Evolutionary conservation across 257 asterid species (phyloP), one percentile per base, ranked within the genome.

Genomic region (Ilex asprella): DNA sequence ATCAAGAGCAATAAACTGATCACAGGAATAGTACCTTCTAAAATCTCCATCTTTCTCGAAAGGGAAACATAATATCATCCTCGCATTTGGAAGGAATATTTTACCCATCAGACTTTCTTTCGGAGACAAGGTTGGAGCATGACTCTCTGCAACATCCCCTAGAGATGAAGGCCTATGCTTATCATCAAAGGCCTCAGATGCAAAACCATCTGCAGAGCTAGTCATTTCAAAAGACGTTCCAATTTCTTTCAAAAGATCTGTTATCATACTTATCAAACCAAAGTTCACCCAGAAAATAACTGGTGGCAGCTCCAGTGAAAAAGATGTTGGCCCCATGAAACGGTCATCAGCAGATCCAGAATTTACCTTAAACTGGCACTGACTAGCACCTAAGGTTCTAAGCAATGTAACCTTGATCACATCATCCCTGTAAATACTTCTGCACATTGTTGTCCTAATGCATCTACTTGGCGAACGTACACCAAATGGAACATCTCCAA

Each of bases 61-160:
- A 68, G 97, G 93, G 58, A 87, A 85, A 80, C 84, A 81, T 55
- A 93, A 65, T 57, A 93, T 75, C 60, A 93, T 84, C 78, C 97
- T 85, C 60, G 92, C 88, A 79, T 79, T 78, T 74, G 83, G 79
- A 69, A 93, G 76, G 70, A 71, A 79, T 75, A 93, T 70, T 66
- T 70, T 76, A 62, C 88, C 89, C 76, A 66, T 78, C 59, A 84
- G 63, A 69, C 50, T 67, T 73, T 78, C 79, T 66, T 66, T 63
- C 27, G 73, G 56, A 31, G 86, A 69, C 58, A 31, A 55, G 54
- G 60, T 64, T 53, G 79, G 55, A 69, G 70, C 55, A 70, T 47
- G 64, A 52, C 39, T 44, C 41, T 73, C 79, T 66, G 73, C 73
- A 66, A 62, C 80, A 66, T 60, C 81, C 72, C 65, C 76, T 31